phyloP scores from a whole-genome alignment of 2,329 filamentous ascomycete genomes.

The Colletotrichum acutatum region DNA sequence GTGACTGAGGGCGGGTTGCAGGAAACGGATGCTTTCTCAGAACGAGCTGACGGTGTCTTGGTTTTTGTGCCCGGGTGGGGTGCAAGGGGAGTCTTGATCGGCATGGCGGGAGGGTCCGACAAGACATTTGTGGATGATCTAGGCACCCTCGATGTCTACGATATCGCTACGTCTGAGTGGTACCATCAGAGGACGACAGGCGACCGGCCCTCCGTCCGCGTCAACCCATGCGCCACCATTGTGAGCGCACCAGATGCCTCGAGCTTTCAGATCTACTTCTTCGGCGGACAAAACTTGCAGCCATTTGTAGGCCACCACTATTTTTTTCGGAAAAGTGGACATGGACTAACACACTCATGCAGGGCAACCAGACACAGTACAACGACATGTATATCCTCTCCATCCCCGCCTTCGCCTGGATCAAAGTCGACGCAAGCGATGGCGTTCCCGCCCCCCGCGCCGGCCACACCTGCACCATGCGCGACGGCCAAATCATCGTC shows the following conservation, averaged over 20 bases:
- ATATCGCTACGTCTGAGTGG: constrained; percentile 77
- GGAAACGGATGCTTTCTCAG: constrained; percentile 65
- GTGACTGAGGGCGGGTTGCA: constrained; percentile 79
- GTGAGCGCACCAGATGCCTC: constrained; percentile 77
- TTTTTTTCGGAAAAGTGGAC: accelerated
- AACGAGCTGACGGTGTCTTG: constrained; percentile 78
- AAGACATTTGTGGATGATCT: constrained; percentile 71
- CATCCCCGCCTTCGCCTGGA: constrained; percentile 79
- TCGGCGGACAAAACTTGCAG: constrained; percentile 78
- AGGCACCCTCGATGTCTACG: constrained; percentile 75
- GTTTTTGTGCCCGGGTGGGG: constrained; percentile 82
- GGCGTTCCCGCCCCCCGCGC: constrained; percentile 69
- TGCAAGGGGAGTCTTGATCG: constrained; percentile 75
- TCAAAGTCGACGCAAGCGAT: constrained; percentile 66
- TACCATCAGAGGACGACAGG: constrained; percentile 79
- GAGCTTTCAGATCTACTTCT: constrained; percentile 82
- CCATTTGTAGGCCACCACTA: constrained; percentile 59
- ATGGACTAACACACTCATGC: constrained; percentile 13
- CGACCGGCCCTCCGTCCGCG: constrained; percentile 69
- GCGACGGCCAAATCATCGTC: constrained; percentile 77
- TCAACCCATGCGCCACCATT: constrained; percentile 78
- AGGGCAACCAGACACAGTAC: constrained; percentile 66
- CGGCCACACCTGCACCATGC: constrained; percentile 76
- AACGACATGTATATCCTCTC: constrained; percentile 81
- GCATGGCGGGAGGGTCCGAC: constrained; percentile 77